Base-by-base conservation (phyloP, 129 eudicot species). In the Rutidosis leptorrhynchoides region DNA sequence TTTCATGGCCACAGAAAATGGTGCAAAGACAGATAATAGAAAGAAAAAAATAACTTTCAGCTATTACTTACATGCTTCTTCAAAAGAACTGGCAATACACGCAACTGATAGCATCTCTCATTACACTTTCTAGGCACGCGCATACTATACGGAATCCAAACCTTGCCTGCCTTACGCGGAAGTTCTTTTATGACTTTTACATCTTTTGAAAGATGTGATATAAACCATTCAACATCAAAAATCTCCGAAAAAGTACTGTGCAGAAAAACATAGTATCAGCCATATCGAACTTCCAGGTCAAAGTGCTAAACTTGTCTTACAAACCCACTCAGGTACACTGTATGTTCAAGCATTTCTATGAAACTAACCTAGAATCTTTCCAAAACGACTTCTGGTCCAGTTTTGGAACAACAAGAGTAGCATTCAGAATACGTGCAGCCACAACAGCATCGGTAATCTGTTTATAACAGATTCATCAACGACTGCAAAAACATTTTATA, bases 381-480 rank as follows among this genome's bases (percentile, higher is more conserved):
- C 98, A 93, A 80, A 83, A 93, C 27, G 98, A 93, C 72, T 80
- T 85, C 69, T 82, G 81, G 29, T 93, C 98, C 74, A 93, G 79
- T 68, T 77, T 93, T 60, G 98, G 98, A 71, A 88, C 85, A 33
- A 93, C 98, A 74, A 93, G 98, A 60, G 95, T 93, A 27, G 96
- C 98, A 93, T 88, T 93, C 90, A 93, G 61, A 66, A 93, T 86
- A 35, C 93, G 93, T 58, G 98, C 98, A 69, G 98, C 98, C 77
- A 93, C 98, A 76, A 93, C 98, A 76, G 95, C 89, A 85, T 93
- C 98, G 27, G 86, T 86, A 58, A 93, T 93, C 98, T 93, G 89
- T 40, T 10, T 12, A 11, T 40, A 40, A 12, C 46, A 40, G 3
- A 40, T 11, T 40, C 46, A 40, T 40, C n/a, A 40, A 12, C 12